Conservation (phyloP, 1,139 yeast species). For the Debaryomycetaceae sp. region DNA sequence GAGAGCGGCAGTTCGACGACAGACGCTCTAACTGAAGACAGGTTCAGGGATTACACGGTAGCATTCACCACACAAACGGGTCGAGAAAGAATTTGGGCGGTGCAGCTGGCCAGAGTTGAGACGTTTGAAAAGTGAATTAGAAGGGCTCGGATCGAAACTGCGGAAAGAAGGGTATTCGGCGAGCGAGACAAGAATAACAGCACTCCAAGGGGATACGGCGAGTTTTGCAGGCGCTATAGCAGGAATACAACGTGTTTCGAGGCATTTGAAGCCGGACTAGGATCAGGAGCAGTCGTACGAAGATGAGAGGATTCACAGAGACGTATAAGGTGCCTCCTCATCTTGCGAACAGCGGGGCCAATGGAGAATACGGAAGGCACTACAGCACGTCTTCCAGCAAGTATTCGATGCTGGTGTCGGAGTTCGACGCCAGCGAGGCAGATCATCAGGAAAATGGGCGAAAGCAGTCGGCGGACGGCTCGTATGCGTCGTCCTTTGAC, state of each 20-base stretch:
- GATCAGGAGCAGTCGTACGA: too few relatives aligned
- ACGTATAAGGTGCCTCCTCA: too few relatives aligned
- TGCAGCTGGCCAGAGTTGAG: background rate
- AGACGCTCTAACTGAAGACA: too few relatives aligned
- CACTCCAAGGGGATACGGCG: too few relatives aligned
- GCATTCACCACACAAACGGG: background rate
- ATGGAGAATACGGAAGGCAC: conserved; percentile 10
- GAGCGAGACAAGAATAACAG: background rate
- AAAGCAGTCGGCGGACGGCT: background rate
- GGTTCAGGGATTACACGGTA: too few relatives aligned
- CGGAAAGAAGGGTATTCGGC: background rate
- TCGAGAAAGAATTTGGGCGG: too few relatives aligned
- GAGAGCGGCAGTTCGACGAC: too few relatives aligned
- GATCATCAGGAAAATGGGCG: conserved; percentile 9
- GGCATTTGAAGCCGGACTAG: too few relatives aligned
- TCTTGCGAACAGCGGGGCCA: background rate
- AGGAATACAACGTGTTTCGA: too few relatives aligned
- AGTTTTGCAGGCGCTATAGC: too few relatives aligned
- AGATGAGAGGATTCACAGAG: too few relatives aligned
- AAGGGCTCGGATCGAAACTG: background rate
- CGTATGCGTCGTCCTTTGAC: background rate
- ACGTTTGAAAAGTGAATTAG: background rate
- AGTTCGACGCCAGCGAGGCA: conserved; percentile 13
- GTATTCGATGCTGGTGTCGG: conserved; percentile 25
- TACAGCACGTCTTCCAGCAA: conserved; percentile 33